These are phyloP conservation scores for Gamsiella multidivaricata DNA, from an alignment of 192 early-diverging fungal genomes.

Conservation along the genomic window DNA sequence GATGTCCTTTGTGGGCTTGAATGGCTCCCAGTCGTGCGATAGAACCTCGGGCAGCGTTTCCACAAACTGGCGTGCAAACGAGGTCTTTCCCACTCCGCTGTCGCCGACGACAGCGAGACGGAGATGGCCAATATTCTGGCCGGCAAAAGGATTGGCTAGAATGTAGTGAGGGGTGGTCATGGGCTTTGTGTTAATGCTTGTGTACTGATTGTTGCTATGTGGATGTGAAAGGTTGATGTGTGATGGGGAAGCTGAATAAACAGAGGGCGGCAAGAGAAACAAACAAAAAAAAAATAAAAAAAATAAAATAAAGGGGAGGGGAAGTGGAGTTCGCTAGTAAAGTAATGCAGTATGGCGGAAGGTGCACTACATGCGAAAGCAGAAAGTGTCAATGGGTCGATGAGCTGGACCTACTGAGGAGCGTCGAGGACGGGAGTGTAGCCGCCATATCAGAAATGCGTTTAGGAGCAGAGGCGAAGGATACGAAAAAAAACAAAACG, in stretches of 20 bases:
- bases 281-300: not conserved
- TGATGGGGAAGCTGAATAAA: too few relatives aligned
- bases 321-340: too few relatives aligned
- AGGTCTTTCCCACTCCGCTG: slow-evolving; percentile 53
- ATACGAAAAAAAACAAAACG: not conserved
- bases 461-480: not conserved
- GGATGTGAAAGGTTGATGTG: too few relatives aligned
- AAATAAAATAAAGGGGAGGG: not conserved
- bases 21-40: slow-evolving; percentile 40
- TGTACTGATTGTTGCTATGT: too few relatives aligned
- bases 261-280: too few relatives aligned
- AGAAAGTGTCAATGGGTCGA: slow-evolving; percentile 3
- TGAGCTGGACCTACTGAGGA: not conserved
- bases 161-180: slow-evolving; percentile 31
- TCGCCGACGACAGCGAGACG: slow-evolving; percentile 55
- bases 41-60: slow-evolving; percentile 49
- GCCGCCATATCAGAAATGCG: not conserved
- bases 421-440: not conserved
- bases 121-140: slow-evolving; percentile 55
- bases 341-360: too few relatives aligned
- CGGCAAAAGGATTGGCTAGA: slow-evolving; percentile 42
- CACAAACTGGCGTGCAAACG: slow-evolving; percentile 42
- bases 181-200: too few relatives aligned
- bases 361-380: too few relatives aligned
- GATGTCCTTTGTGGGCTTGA: not conserved